Evolutionary conservation across 2,329 filamentous ascomycete genomes (phyloP).

Genomic region (Monosporascus sp.): DNA sequence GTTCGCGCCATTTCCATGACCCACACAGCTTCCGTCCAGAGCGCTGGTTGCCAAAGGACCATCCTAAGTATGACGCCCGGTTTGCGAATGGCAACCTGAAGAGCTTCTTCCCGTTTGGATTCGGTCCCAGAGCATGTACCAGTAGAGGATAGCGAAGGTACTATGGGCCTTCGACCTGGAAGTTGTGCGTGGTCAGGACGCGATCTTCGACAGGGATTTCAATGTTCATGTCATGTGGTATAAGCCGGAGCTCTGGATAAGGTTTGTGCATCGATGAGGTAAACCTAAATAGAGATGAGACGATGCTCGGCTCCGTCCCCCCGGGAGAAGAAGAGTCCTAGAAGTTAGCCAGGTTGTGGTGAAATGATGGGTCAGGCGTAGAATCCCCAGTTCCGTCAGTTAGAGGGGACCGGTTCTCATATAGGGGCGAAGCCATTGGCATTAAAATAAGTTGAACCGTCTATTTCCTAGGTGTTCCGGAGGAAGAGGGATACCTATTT

Average conservation of each 20-base stretch:
- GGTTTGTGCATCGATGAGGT: background rate
- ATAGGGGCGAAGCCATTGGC: too few species aligned
- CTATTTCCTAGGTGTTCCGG: too few species aligned
- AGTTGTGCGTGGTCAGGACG: background rate
- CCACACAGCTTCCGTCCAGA: constrained; percentile 2
- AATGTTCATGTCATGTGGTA: background rate
- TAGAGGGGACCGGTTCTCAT: too few species aligned
- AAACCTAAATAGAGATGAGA: too few species aligned
- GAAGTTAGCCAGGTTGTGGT: too few species aligned
- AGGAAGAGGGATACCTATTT: too few species aligned
- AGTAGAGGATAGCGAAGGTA: constrained; percentile 7
- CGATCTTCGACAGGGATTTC: background rate
- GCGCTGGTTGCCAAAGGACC: constrained; percentile 1
- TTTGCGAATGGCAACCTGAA: constrained; percentile 3
- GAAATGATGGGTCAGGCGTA: too few species aligned
- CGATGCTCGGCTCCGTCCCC: too few species aligned
- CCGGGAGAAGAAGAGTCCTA: too few species aligned
- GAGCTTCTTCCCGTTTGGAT: background rate
- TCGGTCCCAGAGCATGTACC: constrained; percentile 2
- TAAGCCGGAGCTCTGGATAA: background rate
- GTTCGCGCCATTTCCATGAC: constrained; percentile 1
- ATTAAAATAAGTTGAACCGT: too few species aligned
- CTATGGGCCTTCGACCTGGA: constrained; percentile 7
- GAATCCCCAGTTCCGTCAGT: too few species aligned
- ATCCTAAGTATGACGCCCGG: constrained; percentile 1